These are phyloP conservation scores for Solanum gandarillasii DNA, from an alignment of 257 asterid genomes.

Conservation along the genomic window DNA sequence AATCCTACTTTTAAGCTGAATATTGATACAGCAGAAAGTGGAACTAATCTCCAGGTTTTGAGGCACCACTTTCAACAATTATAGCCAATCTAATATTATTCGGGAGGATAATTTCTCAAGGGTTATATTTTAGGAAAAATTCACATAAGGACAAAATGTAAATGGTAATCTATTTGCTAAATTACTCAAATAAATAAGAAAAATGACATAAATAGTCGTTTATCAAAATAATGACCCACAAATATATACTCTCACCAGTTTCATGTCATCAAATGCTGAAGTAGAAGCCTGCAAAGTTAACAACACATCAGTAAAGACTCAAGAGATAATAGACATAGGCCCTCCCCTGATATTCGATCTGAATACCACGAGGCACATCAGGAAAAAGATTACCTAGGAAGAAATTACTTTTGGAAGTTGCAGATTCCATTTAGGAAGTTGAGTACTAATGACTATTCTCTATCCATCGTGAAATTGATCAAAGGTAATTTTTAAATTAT, in stretches of 20 bases:
- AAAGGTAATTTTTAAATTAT: no score
- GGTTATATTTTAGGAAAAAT: not conserved
- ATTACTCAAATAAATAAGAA: not conserved
- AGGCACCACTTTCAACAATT: no score
- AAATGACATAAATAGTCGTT: not conserved
- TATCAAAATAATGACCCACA: no score
- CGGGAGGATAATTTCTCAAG: not conserved
- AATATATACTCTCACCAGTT: no score
- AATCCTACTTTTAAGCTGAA: no score
- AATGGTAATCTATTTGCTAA: not conserved
- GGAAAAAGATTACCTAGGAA: no score
- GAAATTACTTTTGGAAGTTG: no score
- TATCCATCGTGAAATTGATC: conserved; percentile 7
- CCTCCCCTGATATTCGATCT: not conserved
- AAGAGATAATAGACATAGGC: not conserved
- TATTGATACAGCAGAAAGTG: no score
- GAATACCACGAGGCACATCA: no score
- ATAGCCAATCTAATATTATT: no score
- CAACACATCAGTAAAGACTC: not conserved
- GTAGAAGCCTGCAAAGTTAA: not conserved
- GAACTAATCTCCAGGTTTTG: no score
- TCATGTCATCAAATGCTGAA: not conserved
- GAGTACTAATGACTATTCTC: conserved; percentile 6
- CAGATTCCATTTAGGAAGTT: not conserved
- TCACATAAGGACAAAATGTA: not conserved